Conservation (phyloP, 2,329 filamentous ascomycete genomes). For the Trichoderma oligosporum region DNA sequence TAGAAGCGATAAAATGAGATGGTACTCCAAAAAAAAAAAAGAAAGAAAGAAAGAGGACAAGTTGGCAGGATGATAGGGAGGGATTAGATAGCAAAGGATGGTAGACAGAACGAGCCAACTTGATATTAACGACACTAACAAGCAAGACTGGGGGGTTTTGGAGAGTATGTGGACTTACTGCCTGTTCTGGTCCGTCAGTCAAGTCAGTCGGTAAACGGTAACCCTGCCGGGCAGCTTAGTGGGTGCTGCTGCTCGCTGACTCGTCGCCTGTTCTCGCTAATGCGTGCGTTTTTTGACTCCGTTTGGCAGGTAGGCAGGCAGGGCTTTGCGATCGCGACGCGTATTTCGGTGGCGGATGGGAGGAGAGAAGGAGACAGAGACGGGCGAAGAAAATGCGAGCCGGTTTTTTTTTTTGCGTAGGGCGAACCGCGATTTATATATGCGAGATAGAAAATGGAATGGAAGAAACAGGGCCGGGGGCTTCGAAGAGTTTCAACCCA, state of each 20-base stretch:
- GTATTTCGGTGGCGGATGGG: background rate
- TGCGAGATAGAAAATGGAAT: background rate
- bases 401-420: no score
- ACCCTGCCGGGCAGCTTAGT: conserved; percentile 9
- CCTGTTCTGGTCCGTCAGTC: background rate
- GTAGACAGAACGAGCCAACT: conserved; percentile 21
- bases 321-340: conserved; percentile 12
- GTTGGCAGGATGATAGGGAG: background rate
- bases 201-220: no score
- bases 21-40: background rate
- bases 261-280: conserved; percentile 15
- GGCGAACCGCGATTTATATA: background rate
- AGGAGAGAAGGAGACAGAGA: background rate
- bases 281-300: conserved; percentile 2
- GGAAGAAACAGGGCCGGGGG: conserved; percentile 5
- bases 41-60: conserved; percentile 12
- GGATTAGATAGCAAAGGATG: background rate
- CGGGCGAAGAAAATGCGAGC: background rate
- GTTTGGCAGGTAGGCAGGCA: conserved; percentile 5
- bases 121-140: conserved; percentile 19
- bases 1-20: conserved; percentile 16
- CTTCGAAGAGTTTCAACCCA: conserved; percentile 16
- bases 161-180: conserved; percentile 14
- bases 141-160: conserved; percentile 15
- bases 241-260: conserved; percentile 15